Evolutionary conservation across 257 asterid species (phyloP), one percentile per base, ranked within the genome.

Genomic region (Capsicum chinense): DNA sequence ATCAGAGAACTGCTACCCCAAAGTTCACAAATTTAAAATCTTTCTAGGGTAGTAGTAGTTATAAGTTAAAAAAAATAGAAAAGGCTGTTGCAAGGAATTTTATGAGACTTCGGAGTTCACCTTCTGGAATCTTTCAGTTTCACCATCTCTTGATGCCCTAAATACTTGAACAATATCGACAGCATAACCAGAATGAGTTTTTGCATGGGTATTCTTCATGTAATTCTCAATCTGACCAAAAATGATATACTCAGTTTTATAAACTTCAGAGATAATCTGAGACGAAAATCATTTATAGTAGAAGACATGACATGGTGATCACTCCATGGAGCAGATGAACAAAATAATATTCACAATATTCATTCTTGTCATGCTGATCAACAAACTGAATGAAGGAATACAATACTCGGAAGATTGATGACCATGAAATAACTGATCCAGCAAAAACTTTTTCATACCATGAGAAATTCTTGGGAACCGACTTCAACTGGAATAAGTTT

Each of bases 171-270:
- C 82, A 71, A 95, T 92, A 83, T 92, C 92, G 57, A 92, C 98
- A 63, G 86, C 85, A 85, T 92, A 95, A 71, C 74, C 48, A 21
- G 95, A 89, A 87, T 95, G 99, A 0, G 99, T 95, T 90, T 91
- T 92, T 80, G 97, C 99, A 90, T 95, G 98, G 39, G 98, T 95
- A 84, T 94, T 94, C 90, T 88, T 92, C 89, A 94, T 88, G 88
- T 93, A 95, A 48, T 88, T 92, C 91, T 92, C 93, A 83, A 95
- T 90, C 98, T 95, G 92, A 86, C 21, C 69, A 83, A 68, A 83
- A 35, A 83, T 17, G 56, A 74, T 33, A 16, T 35, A 78, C 42
- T 83, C 80, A 4, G 68, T 54, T 83, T 68, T 56, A 83, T 33
- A 54, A 39, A 54, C 15, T 78, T 6, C 63, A 26, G 81, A 50